Conservation (phyloP, 2,329 filamentous ascomycete species). For the Paraconiothyrium brasiliense region DNA sequence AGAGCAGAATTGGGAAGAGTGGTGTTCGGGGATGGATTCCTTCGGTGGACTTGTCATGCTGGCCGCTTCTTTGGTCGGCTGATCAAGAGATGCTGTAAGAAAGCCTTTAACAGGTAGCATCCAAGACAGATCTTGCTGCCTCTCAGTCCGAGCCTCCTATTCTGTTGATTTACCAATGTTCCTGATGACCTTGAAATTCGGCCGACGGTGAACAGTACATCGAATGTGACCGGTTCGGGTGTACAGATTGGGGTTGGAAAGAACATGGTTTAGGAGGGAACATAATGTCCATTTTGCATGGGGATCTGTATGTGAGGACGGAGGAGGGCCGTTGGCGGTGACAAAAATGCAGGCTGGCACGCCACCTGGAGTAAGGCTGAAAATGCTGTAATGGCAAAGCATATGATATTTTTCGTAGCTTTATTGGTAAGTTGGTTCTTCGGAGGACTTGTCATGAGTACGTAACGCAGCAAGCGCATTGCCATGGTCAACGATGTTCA, state of each 20-base stretch:
- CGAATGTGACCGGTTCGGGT: slow-evolving; percentile 18
- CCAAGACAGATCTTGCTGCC: too few species aligned
- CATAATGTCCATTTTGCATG: slow-evolving; percentile 21
- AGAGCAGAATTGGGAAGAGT: slow-evolving; percentile 54
- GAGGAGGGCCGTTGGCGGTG: slow-evolving; percentile 25
- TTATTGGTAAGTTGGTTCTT: not conserved
- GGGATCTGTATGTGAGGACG: slow-evolving; percentile 23
- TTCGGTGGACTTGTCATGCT: slow-evolving; percentile 58
- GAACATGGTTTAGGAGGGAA: slow-evolving; percentile 21
- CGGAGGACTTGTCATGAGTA: not conserved
- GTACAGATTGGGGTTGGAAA: slow-evolving; percentile 21
- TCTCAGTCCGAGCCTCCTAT: too few species aligned
- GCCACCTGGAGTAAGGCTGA: not conserved
- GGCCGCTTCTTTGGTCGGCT: slow-evolving; percentile 49
- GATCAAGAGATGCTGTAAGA: not conserved
- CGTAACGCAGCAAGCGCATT: not conserved
- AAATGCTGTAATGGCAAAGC: not conserved
- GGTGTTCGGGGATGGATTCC: slow-evolving; percentile 58
- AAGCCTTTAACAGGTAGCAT: too few species aligned
- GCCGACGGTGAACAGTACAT: not conserved
- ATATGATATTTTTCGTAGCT: not conserved
- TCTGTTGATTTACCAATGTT: too few species aligned
- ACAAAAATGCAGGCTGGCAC: slow-evolving; percentile 10
- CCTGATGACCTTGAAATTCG: too few species aligned
- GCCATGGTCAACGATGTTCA: not conserved